phyloP scores from a whole-genome alignment of 148 eudicot genomes.

The Polygonum maritimum region DNA sequence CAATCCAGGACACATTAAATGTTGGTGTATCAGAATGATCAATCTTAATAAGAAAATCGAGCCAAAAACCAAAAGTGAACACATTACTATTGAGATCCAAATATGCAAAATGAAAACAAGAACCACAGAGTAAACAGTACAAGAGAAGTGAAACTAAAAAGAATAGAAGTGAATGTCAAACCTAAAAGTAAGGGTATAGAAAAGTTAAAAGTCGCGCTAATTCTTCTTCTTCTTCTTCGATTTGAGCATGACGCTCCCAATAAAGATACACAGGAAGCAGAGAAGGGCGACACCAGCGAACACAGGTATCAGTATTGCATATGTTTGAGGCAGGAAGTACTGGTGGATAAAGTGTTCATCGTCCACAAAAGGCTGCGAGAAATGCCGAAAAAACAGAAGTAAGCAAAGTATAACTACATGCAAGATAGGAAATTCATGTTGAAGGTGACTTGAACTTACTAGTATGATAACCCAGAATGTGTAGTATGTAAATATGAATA shows the following conservation, averaged over 20 bases:
- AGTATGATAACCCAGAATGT: conserved; percentile 89
- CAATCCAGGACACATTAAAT: too few species aligned
- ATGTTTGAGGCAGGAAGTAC: conserved; percentile 80
- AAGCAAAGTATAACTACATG: neutral
- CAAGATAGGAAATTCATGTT: neutral
- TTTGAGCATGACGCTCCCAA: conserved; percentile 80
- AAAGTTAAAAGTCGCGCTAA: conserved; percentile 9
- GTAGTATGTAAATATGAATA: conserved; percentile 79
- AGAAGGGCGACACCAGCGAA: conserved; percentile 56
- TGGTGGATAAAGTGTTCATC: conserved; percentile 79
- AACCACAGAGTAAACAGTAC: neutral
- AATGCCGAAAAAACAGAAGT: conserved; percentile 10
- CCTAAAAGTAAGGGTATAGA: neutral
- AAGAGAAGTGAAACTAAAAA: neutral
- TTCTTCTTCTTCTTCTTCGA: conserved; percentile 86
- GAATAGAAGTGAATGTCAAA: neutral
- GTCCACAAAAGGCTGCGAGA: conserved; percentile 83
- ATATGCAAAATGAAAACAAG: neutral
- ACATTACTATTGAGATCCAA: neutral
- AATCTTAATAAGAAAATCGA: neutral
- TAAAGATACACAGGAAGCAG: conserved; percentile 61
- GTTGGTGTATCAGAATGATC: neutral
- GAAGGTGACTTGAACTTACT: conserved; percentile 34
- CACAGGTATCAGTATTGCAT: conserved; percentile 76
- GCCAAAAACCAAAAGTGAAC: neutral